Base-by-base conservation (phyloP, 177 flowering plant species). In the Telopea speciosissima region DNA sequence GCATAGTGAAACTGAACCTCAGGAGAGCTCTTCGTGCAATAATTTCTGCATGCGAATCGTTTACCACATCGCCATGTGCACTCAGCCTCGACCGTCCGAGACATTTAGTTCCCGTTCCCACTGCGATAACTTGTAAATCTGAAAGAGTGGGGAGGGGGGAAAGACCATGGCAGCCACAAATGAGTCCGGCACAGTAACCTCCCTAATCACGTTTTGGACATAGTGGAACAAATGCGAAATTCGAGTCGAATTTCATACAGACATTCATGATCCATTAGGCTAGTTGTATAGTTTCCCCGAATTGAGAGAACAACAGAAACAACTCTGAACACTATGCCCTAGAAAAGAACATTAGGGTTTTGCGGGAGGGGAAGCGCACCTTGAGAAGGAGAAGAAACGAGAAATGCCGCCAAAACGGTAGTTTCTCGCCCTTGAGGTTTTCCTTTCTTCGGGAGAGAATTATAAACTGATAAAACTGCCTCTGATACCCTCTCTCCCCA, bases 401-500 rank as follows among this genome's bases (percentile, higher is more conserved):
- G 92, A 72, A 92, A 92, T 12, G 99, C 90, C 59, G 99, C 91
- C 26, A 95, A 76, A 73, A 95, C 96, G 24, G 97, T 83, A 83
- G 88, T 86, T 78, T 92, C 99, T 33, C 87, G 88, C 24, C 97
- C 96, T 77, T 95, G 99, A 70, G 97, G 99, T 81, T 95, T 95
- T 40, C 99, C 99, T 77, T 92, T 95, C 86, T 95, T 95, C 0
- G 97, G 91, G 16, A 92, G 93, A 60, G 91, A 83, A 9, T 80
- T 80, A 79, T 92, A 95, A 8, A 76, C 72, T 0, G 88, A 75
- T 0, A 86, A 63, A 58, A 58, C 61, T 7, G 24, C 22, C 22
- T 58, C 61, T 24, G 61, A 58, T 7, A 91, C 89, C 72, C 59
- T 84, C 70, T 77, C 87, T 64, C 96, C 97, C 96, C 93, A 92